Evolutionary conservation across 139 green algal species (phyloP).

Genomic region (Eudorina sp.): DNA sequence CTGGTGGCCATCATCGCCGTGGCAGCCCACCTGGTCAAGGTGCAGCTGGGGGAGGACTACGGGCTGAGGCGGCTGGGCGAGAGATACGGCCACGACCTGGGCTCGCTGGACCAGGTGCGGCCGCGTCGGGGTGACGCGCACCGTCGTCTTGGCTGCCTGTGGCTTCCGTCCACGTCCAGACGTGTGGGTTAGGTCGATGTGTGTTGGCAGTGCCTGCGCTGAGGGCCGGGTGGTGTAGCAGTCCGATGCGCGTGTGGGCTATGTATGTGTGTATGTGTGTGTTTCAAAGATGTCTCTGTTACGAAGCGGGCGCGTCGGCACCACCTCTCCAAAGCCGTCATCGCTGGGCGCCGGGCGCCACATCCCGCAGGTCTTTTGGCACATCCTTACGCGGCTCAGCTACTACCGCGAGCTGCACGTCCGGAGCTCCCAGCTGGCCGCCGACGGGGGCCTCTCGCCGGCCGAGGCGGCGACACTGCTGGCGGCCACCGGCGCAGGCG

Average conservation of each 20-base stretch:
- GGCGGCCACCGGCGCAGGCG: not conserved
- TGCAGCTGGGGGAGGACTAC: constrained; percentile 73
- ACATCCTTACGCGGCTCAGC: constrained; percentile 82
- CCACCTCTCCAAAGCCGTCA: too few species aligned
- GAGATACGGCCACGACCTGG: constrained; percentile 73
- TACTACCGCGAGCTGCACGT: constrained; percentile 80
- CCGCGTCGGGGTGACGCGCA: too few species aligned
- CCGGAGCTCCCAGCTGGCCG: constrained; percentile 50
- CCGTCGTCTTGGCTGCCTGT: not conserved
- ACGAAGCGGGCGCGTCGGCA: too few species aligned
- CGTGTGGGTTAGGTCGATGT: too few species aligned
- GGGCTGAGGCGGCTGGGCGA: constrained; percentile 75
- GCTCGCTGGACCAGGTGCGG: constrained; percentile 75
- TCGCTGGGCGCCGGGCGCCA: too few species aligned
- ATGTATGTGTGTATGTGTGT: too few species aligned
- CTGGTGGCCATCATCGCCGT: constrained; percentile 84
- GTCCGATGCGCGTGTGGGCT: too few species aligned
- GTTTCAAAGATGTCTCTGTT: too few species aligned
- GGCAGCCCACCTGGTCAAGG: constrained; percentile 79
- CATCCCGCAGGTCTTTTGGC: constrained; percentile 80
- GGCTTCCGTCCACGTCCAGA: not conserved
- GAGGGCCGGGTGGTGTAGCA: too few species aligned
- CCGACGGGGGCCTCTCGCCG: constrained; percentile 14
- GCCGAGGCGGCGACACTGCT: constrained; percentile 6
- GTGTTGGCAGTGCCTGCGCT: too few species aligned